phyloP scores from a whole-genome alignment of 23 red algal species.

The Cyanidioschyzon merolae region DNA sequence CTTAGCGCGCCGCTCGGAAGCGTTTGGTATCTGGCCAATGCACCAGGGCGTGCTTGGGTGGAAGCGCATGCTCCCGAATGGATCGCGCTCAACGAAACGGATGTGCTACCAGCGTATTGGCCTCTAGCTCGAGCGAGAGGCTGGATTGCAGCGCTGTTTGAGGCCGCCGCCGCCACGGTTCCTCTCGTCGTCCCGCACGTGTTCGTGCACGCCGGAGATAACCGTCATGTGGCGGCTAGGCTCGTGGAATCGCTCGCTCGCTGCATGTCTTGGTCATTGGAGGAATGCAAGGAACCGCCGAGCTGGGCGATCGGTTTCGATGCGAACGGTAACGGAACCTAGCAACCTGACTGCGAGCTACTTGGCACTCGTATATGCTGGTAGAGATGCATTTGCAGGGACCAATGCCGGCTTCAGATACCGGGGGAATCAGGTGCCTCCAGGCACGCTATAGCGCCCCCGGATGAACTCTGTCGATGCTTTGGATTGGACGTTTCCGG shows the following conservation, averaged over 20 bases:
- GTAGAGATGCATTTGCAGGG: too few relatives aligned
- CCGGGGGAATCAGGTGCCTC: too few relatives aligned
- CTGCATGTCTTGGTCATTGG: too few relatives aligned
- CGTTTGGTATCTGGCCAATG: neutral
- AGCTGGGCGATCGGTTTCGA: too few relatives aligned
- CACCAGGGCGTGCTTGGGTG: neutral
- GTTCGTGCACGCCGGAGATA: neutral
- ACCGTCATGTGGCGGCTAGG: neutral
- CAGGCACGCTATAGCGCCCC: too few relatives aligned
- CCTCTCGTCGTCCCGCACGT: neutral
- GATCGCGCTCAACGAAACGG: neutral
- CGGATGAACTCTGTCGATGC: too few relatives aligned
- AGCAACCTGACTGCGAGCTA: too few relatives aligned
- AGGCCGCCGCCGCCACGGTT: neutral
- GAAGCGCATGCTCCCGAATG: neutral
- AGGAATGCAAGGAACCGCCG: too few relatives aligned
- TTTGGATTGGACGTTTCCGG: too few relatives aligned
- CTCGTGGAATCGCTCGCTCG: neutral
- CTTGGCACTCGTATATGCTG: too few relatives aligned
- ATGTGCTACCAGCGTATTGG: neutral
- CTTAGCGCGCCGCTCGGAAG: neutral
- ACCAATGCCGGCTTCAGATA: too few relatives aligned
- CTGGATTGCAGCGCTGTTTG: neutral
- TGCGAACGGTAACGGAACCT: too few relatives aligned
- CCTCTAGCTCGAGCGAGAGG: neutral